These are phyloP conservation scores for Eucalyptus leucophloia DNA, from an alignment of 345 rosid genomes.

Conservation along the genomic window DNA sequence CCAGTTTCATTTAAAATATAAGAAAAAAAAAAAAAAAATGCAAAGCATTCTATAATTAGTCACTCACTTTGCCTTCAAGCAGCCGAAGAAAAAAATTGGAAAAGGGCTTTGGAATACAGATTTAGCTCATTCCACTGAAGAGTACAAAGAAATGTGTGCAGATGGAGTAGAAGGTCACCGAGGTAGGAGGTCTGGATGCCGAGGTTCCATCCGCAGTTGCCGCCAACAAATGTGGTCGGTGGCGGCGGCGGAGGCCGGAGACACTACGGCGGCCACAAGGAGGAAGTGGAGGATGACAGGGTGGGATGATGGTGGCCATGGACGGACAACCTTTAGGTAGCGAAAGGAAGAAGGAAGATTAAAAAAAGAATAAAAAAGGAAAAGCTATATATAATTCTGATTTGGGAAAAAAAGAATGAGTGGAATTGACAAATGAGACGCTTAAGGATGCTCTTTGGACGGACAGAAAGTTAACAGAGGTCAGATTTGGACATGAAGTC, in stretches of 20 bases:
- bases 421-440: too few species aligned
- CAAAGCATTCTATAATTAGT: accelerated
- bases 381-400: neutral
- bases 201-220: too few species aligned
- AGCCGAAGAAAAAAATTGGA: too few species aligned
- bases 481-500: too few species aligned
- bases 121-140: neutral
- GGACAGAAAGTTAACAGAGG: too few species aligned
- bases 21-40: accelerated
- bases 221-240: too few species aligned
- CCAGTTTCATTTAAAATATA: too few species aligned
- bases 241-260: too few species aligned
- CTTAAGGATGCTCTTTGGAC: too few species aligned
- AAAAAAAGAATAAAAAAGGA: too few species aligned
- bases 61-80: too few species aligned
- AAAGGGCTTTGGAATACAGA: too few species aligned
- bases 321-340: neutral
- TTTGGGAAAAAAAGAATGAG: neutral
- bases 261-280: neutral
- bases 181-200: neutral
- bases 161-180: neutral
- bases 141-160: neutral
- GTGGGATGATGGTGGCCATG: neutral
- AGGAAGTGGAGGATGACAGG: neutral
- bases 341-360: neutral